Evolutionary conservation across 306 rosid species (phyloP), one percentile per base, ranked within the genome.

Genomic region (Prinsepia uniflora): DNA sequence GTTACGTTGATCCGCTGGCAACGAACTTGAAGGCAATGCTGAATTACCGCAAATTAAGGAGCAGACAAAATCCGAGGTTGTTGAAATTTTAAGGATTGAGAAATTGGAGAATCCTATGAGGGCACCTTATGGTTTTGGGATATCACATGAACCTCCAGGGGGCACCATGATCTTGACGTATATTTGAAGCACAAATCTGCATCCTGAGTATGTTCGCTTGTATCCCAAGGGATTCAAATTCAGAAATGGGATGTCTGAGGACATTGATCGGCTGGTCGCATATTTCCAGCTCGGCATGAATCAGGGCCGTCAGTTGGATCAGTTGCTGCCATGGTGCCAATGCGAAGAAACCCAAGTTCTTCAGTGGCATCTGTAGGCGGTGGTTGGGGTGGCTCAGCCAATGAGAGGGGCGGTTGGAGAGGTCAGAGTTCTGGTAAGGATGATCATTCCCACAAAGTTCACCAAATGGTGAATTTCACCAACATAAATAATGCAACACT

Each of bases 111-210:
- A 62, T 82, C 98, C 98, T 0, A 89, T 69, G 86, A 86, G 97
- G 74, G 90, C 90, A 73, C 92, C 87, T 78, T 94, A 94, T 75
- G 73, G 95, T 45, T 94, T 94, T 75, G 96, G 98, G 76, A 89
- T 94, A 76, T 83, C 87, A 10, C 92, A 93, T 52, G 97, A 93
- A 71, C 97, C 90, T 85, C 98, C 98, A 30, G 98, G 98, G 98
- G 36, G 36, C 73, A 90, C 98, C 60, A 88, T 93, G 72, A 88
- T 90, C 70, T 74, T 90, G 72, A 94, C 95, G 64, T 94, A 81
- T 53, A 84, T 94, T 75, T 81, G 98, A 69, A 90, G 98, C 70
- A 77, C 92, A 57, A 94, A 90, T 83, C 97, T 97, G 12, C 98
- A 94, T 83, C 97, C 90, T 46, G 98, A 94, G 81, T 94, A 90